Conservation (phyloP, 345 rosid species). For the Ceriops tagal region DNA sequence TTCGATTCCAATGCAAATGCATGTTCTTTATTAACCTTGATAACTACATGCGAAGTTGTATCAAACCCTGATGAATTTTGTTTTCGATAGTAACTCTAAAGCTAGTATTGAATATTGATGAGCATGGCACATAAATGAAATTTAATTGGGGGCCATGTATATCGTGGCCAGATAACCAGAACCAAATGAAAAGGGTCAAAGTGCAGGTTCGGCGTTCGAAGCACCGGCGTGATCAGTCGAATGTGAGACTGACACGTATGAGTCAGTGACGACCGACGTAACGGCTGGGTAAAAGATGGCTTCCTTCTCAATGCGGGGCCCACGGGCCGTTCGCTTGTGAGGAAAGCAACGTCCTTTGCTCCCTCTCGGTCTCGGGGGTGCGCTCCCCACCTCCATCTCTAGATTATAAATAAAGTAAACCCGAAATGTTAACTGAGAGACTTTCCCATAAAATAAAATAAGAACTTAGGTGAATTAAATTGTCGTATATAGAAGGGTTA, state of each 20-base stretch:
- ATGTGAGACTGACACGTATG: constrained; percentile 19
- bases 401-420: too few relatives aligned
- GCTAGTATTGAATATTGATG: too few relatives aligned
- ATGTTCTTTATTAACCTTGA: too few relatives aligned
- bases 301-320: constrained; percentile 37
- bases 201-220: constrained; percentile 29
- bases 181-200: constrained; percentile 15
- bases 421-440: too few relatives aligned
- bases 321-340: constrained; percentile 49
- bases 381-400: neutral
- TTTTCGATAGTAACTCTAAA: too few relatives aligned
- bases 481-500: neutral
- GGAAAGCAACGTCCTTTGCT: constrained; percentile 36
- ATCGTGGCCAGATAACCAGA: neutral
- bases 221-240: constrained; percentile 8
- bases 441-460: too few relatives aligned
- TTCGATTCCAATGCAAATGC: too few relatives aligned
- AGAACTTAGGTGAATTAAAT: neutral
- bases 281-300: constrained; percentile 41
- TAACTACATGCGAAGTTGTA: too few relatives aligned
- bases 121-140: too few relatives aligned
- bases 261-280: constrained; percentile 40
- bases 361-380: neutral
- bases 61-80: too few relatives aligned
- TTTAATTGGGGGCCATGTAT: too few relatives aligned